phyloP scores from a whole-genome alignment of 495 filamentous ascomycete species.

The Aspergillus sparsus region DNA sequence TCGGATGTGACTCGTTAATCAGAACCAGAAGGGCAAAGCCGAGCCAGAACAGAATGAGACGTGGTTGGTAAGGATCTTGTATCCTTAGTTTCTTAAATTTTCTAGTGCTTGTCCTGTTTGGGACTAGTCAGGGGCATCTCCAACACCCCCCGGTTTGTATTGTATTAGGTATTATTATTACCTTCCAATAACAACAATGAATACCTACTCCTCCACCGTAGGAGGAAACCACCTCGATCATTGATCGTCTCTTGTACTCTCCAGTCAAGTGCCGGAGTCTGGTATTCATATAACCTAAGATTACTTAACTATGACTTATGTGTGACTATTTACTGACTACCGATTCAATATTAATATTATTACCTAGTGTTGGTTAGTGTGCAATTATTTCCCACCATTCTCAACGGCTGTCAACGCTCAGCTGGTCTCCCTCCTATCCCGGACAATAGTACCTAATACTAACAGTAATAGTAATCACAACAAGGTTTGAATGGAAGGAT shows the following conservation, averaged over 20 bases:
- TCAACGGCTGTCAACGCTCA: slow-evolving; percentile 18
- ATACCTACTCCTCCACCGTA: no score
- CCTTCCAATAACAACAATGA: no score
- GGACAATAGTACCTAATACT: no score
- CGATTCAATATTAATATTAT: background rate
- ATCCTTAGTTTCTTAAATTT: no score
- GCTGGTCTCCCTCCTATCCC: background rate
- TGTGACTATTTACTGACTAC: background rate
- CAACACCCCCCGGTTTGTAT: background rate
- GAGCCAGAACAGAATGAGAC: no score
- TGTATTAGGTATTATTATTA: background rate
- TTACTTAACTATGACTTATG: background rate
- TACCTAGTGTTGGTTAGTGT: background rate
- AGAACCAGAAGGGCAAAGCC: no score
- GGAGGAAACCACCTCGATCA: no score
- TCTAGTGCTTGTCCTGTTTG: background rate
- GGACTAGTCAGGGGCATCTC: slow-evolving; percentile 22
- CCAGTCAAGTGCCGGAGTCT: no score
- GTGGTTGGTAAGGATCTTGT: no score
- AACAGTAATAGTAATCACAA: no score
- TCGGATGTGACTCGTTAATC: no score
- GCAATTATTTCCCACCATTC: background rate
- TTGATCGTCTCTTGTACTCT: no score
- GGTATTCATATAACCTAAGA: background rate
- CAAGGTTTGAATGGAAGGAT: background rate